phyloP scores from a whole-genome alignment of 164 flowering plant genomes.

The Macadamia integrifolia region DNA sequence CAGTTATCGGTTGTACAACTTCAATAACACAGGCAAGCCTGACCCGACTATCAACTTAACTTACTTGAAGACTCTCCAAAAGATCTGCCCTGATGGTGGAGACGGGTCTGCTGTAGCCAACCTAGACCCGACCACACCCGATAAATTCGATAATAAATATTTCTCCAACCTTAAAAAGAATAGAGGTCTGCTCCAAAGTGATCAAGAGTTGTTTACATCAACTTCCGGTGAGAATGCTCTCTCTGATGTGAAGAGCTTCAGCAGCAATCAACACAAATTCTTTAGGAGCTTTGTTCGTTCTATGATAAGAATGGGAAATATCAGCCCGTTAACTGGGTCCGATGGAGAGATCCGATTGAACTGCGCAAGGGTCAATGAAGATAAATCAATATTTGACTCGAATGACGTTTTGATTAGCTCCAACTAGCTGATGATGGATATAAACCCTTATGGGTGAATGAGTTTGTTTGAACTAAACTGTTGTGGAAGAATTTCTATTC shows the following conservation, averaged over 20 bases:
- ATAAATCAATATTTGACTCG: not conserved
- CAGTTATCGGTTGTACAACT: constrained; percentile 15
- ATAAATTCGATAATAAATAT: constrained; percentile 14
- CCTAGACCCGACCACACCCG: constrained; percentile 14
- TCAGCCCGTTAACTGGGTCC: constrained; percentile 1
- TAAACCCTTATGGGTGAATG: too few species aligned
- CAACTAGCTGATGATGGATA: too few species aligned
- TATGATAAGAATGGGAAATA: constrained; percentile 13
- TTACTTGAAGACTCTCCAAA: constrained; percentile 1
- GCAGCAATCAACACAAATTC: not conserved
- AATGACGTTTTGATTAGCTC: too few species aligned
- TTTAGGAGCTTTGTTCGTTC: constrained; percentile 4
- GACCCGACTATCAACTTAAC: constrained; percentile 10
- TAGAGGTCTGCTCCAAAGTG: constrained; percentile 15
- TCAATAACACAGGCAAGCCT: constrained; percentile 5
- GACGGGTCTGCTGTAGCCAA: not conserved
- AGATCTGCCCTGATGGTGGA: constrained; percentile 10
- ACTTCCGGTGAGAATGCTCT: not conserved
- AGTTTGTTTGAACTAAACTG: too few species aligned
- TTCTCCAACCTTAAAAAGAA: constrained; percentile 17
- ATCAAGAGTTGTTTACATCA: constrained; percentile 7
- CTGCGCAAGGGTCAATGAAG: constrained; percentile 6
- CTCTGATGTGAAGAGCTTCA: not conserved
- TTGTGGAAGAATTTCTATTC: too few species aligned
- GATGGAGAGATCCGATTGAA: constrained; percentile 8